Evolutionary conservation across 2,329 filamentous ascomycete species (phyloP).

Genomic region (Ambrosiella cleistominuta): DNA sequence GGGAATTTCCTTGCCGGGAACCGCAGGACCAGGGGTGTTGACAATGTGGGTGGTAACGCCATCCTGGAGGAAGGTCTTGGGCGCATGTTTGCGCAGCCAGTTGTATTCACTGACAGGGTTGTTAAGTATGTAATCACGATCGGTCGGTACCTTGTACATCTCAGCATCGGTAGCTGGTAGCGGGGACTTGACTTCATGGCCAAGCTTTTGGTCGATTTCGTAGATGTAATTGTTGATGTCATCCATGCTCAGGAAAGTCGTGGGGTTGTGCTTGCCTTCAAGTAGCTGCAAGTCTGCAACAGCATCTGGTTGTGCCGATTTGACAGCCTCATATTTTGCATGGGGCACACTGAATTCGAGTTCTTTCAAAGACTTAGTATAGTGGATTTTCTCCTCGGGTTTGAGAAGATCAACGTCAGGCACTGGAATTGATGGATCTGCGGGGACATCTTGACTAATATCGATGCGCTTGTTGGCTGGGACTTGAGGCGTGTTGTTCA

Average conservation of each 20-base stretch:
- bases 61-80: constrained; percentile 71
- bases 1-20: constrained; percentile 26
- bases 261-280: constrained; percentile 37
- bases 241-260: constrained; percentile 48
- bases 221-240: constrained; percentile 60
- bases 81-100: constrained; percentile 75
- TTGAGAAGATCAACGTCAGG: constrained; percentile 20
- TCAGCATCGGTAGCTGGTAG: constrained; percentile 34
- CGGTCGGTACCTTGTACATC: constrained; percentile 22
- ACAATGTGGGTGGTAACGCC: constrained; percentile 20
- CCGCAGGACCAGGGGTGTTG: neutral
- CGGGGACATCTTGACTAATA: constrained; percentile 34
- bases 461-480: constrained; percentile 59
- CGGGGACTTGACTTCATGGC: constrained; percentile 27
- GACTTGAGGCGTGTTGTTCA: constrained; percentile 72
- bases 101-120: constrained; percentile 92
- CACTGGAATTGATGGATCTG: constrained; percentile 22
- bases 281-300: constrained; percentile 31
- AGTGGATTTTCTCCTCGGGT: constrained; percentile 24
- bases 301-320: constrained; percentile 44
- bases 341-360: constrained; percentile 38
- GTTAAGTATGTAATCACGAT: constrained; percentile 25
- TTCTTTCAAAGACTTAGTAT: constrained; percentile 30
- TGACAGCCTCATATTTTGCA: constrained; percentile 32
- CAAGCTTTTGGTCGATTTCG: constrained; percentile 38